A percentile compares a stretch with the other conserved stretches of the same genome.
Conservation (phyloP, 331 rosid species). For the Pyracantha coccinea region DNA sequence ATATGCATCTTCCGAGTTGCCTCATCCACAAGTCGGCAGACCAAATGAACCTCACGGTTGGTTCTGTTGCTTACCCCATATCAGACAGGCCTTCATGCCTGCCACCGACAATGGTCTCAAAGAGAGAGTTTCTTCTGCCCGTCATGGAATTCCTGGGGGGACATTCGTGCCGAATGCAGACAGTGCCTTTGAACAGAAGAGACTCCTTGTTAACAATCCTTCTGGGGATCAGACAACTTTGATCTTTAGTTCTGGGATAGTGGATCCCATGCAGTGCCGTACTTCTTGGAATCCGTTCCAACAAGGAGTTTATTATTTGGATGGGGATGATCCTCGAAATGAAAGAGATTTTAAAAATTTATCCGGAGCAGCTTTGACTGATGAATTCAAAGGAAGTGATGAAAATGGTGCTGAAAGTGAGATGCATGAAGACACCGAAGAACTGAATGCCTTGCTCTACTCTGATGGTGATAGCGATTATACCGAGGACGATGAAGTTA, state of each 20-base stretch:
- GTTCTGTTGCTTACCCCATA: conserved; percentile 58
- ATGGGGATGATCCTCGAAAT: conserved; percentile 18
- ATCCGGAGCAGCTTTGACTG: conserved; percentile 33
- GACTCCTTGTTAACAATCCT: conserved; percentile 60
- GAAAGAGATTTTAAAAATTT: conserved; percentile 26
- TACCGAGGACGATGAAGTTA: conserved; percentile 79
- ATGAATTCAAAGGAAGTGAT: conserved; percentile 35
- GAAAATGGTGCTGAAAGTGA: conserved; percentile 51
- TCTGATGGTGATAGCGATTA: conserved; percentile 56
- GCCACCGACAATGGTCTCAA: conserved; percentile 21
- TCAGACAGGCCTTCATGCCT: conserved; percentile 40
- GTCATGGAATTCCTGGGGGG: conserved; percentile 15
- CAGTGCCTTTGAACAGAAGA: conserved; percentile 36
- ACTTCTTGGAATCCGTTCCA: conserved; percentile 44
- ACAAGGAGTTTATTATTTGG: conserved; percentile 19
- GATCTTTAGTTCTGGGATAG: conserved; percentile 48
- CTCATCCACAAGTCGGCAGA: conserved; percentile 36
- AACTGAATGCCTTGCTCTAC: conserved; percentile 85
- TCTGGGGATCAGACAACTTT: conserved; percentile 59
- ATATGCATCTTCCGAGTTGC: conserved; percentile 30
- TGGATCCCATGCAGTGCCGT: conserved; percentile 42
- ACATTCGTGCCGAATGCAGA: conserved; percentile 17
- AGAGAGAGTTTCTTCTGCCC: conserved; percentile 23
- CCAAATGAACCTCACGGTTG: conserved; percentile 61
- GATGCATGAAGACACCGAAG: conserved; percentile 96